Evolutionary conservation across 2,329 filamentous ascomycete genomes (phyloP), one percentile per base, ranked within the genome.

Genomic region (Alternaria longipes): DNA sequence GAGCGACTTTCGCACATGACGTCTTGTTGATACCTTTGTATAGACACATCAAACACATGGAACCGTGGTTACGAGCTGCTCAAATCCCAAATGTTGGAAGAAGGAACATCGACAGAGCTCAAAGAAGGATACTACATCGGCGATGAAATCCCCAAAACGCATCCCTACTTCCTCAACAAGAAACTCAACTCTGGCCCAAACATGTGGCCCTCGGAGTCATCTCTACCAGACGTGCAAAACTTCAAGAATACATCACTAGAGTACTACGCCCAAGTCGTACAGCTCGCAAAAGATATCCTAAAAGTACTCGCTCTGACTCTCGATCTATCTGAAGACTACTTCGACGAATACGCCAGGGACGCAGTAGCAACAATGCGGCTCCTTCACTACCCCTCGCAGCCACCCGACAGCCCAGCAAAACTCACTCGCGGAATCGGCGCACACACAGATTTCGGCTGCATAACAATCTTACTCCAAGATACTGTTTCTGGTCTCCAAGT

Each of bases 401-500:
- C 78, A 1, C 73, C 75, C 1, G 76, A 81, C 26, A 69, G 70
- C 18, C 78, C 81, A 11, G 66, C 72, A 46, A 75, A 73, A 59
- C 58, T 80, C 28, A 78, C 74, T 16, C 68, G 79, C 1, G 81
- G 81, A 0, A 79, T 82, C 24, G 80, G 81, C 1, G 81, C 81
- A 1, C 81, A 82, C 54, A 81, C 78, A 0, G 81, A 82, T 46
- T 82, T 82, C 46, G 81, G 80, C 4, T 76, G 74, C 28, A 70
- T 82, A 3, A 81, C 81, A 14, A 64, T 82, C 3, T 68, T 82
- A 1, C 66, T 83, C 20, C 81, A 30, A 30, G 28, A 30, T 11
- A 30, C 28, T 11, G 28, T 30, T 30, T 30, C 28, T 30, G 28
- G 28, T 0, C 81, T 95, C 59, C 92, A 96, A 81, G 92, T 92